Base-by-base conservation (phyloP, 768 basidiomycete genomes). In the Trametes gibbosa region DNA sequence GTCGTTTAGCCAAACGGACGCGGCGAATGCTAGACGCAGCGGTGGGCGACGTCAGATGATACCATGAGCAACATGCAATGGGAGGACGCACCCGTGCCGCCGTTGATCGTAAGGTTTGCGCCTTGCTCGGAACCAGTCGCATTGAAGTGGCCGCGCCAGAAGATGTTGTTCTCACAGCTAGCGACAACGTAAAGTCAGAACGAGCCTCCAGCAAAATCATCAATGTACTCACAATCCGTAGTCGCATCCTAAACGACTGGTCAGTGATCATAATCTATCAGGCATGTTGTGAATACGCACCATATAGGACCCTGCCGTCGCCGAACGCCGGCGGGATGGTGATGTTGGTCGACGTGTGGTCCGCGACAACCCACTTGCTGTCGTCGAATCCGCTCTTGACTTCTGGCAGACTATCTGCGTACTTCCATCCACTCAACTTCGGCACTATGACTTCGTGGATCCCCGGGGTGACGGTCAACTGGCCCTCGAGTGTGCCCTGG, bases 101-200 rank as follows among this genome's bases (percentile, higher is more conserved):
- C 92, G 62, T 92, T 91, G 66, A 94, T 87, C 0, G 86, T 87
- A 14, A 93, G 73, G 61, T 89, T 88, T n/a, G 87, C 82, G 25
- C 78, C 85, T 65, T 79, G 82, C 66, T 86, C 85, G 1, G 67
- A 65, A 6, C 85, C 84, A 0, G 80, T 84, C 1, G 81, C 82
- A 17, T 70, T 77, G 72, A 94, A 94, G 70, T 92, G 87, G 1
- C 92, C 92, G 34, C 89, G 80, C 89, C 89, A 93, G 17, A 94
- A 74, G 25, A 92, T 86, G 5, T 81, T 76, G 65, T 91, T 91
- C 72, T 92, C 91, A 62, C 90, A 92, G 73, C 91, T 92, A 29
- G 65, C 39, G 63, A 17, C 14, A n/a, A 23, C 6, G 7, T 34
- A 14, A 6, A 35, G 4, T 27, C 29, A 49, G 27, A 21, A 16